These are phyloP conservation scores for Linanthus parryae DNA, from an alignment of 148 eudicot species.

Conservation along the genomic window DNA sequence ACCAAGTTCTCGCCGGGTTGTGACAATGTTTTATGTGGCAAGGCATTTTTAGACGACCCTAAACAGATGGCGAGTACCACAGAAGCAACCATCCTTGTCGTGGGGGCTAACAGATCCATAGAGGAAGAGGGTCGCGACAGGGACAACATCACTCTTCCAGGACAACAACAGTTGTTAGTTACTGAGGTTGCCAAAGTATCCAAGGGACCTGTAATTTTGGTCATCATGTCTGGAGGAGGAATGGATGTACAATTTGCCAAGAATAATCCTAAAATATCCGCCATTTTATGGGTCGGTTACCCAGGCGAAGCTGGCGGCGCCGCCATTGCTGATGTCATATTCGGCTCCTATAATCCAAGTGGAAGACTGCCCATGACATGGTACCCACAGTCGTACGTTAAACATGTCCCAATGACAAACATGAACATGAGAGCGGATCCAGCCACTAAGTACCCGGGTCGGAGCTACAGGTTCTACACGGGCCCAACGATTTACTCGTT, in stretches of 20 bases:
- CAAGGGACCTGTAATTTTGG: conserved; percentile 47
- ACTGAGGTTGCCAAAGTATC: conserved; percentile 30
- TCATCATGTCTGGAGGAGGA: conserved; percentile 51
- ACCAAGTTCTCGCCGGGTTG: conserved; percentile 44
- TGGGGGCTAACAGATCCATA: conserved; percentile 50
- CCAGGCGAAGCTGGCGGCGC: conserved; percentile 64
- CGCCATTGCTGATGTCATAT: conserved; percentile 48
- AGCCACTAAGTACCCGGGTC: conserved; percentile 26
- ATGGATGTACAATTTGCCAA: conserved; percentile 37
- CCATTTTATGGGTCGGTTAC: conserved; percentile 67
- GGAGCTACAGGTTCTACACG: conserved; percentile 38
- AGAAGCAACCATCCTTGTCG: conserved; percentile 40
- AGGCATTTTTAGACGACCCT: conserved; percentile 18
- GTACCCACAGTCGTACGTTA: conserved; percentile 21
- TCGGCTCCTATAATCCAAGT: conserved; percentile 58
- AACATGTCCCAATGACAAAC: conserved; percentile 28
- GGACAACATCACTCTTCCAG: conserved; percentile 36
- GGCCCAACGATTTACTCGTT: conserved; percentile 22
- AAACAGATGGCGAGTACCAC: conserved; percentile 28
- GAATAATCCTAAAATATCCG: conserved; percentile 35
- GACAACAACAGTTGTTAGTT: conserved; percentile 39
- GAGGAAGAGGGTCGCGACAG: conserved; percentile 50
- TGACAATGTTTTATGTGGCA: conserved; percentile 27
- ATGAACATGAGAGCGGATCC: conserved; percentile 37
- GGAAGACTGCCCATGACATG: conserved; percentile 45